These are phyloP conservation scores for Dicorynia guianensis DNA, from an alignment of 306 rosid genomes.

Conservation along the genomic window DNA sequence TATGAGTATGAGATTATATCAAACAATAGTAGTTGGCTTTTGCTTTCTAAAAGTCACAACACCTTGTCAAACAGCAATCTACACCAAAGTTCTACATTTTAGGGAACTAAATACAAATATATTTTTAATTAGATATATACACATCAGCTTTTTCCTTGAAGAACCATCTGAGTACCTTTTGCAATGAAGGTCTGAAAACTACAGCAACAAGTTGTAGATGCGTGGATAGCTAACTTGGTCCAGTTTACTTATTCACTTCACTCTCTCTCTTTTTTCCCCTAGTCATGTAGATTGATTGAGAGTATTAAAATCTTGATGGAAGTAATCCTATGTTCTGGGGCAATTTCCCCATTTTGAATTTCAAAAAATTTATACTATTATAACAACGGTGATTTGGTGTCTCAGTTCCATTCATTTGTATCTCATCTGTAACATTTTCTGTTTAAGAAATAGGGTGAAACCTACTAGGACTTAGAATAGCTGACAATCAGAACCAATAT, in stretches of 20 bases:
- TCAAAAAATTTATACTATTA: not conserved
- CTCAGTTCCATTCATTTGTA: not conserved
- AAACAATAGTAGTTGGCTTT: not conserved
- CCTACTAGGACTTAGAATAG: not conserved
- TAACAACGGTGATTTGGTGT: not conserved
- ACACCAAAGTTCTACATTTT: not conserved
- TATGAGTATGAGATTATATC: not conserved
- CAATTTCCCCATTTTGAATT: slow-evolving; percentile 13
- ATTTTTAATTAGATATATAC: not conserved
- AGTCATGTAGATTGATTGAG: not conserved
- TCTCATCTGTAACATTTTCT: slow-evolving; percentile 2
- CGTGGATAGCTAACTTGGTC: not conserved
- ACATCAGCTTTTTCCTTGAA: not conserved
- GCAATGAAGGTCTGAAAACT: slow-evolving; percentile 7
- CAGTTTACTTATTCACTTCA: not conserved
- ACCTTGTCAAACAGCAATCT: not conserved
- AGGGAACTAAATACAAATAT: not conserved
- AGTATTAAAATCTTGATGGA: not conserved
- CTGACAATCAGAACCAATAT: not conserved
- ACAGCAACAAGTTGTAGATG: not conserved
- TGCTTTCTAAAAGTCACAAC: not conserved
- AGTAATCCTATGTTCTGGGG: not conserved
- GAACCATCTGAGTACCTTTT: slow-evolving; percentile 4
- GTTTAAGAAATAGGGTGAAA: not conserved
- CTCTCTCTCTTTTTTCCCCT: not conserved